Conservation (phyloP, 1,284 basidiomycete genomes). For the Irpex sp. region DNA sequence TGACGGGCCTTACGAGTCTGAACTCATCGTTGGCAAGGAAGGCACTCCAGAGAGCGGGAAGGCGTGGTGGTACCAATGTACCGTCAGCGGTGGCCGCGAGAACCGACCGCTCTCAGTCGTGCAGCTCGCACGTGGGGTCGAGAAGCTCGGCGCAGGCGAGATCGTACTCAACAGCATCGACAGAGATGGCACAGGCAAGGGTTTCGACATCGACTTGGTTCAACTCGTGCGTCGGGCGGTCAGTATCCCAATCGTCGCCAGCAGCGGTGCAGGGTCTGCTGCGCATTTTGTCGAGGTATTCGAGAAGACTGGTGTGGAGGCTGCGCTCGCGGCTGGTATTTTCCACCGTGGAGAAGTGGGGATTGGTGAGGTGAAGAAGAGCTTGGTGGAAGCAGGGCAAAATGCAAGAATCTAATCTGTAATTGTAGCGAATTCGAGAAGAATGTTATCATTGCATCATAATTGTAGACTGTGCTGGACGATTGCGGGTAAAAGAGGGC, state of each 20-base stretch:
- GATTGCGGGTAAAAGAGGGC: background rate
- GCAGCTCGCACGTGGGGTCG: slow-evolving; percentile 87
- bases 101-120: slow-evolving; percentile 87
- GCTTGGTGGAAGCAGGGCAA: slow-evolving; percentile 48
- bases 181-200: slow-evolving; percentile 89
- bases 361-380: slow-evolving; percentile 69
- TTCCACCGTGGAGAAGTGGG: slow-evolving; percentile 91
- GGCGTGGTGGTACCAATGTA: slow-evolving; percentile 99
- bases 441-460: background rate
- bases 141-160: slow-evolving; percentile 91
- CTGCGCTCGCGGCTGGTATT: slow-evolving; percentile 95
- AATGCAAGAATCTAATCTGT: slow-evolving; percentile 38
- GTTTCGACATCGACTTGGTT: slow-evolving; percentile 90
- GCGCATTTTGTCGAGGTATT: slow-evolving; percentile 91
- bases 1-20: slow-evolving; percentile 65
- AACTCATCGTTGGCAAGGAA: slow-evolving; percentile 58
- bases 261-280: slow-evolving; percentile 84
- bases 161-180: slow-evolving; percentile 97
- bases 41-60: slow-evolving; percentile 64
- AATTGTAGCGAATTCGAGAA: background rate
- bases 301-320: slow-evolving; percentile 76
- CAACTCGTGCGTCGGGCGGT: slow-evolving; percentile 75
- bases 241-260: slow-evolving; percentile 91
- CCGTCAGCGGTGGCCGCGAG: slow-evolving; percentile 91
- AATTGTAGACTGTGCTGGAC: background rate